phyloP scores from a whole-genome alignment of 768 basidiomycete species.

The Pleurotus sapidus region DNA sequence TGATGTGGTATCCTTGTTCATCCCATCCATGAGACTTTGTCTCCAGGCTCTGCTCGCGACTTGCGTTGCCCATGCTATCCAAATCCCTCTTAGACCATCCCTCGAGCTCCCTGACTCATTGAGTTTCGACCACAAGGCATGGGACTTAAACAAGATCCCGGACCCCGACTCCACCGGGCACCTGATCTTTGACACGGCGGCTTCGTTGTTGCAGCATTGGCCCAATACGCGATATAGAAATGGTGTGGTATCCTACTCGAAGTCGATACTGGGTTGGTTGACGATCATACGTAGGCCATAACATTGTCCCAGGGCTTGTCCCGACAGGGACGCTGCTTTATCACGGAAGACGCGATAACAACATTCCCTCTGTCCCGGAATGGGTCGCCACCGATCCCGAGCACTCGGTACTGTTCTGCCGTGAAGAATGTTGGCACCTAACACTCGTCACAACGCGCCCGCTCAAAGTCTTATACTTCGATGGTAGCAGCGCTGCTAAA shows the following conservation, averaged over 20 bases:
- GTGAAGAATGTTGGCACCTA: slow-evolving; percentile 34
- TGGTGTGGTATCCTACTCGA: slow-evolving; percentile 21
- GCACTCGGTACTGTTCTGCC: slow-evolving; percentile 30
- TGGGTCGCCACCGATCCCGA: slow-evolving; percentile 21
- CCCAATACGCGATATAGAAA: slow-evolving; percentile 45
- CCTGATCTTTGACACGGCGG: slow-evolving; percentile 29
- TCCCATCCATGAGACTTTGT: background rate
- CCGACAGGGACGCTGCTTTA: slow-evolving; percentile 21
- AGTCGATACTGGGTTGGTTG: background rate
- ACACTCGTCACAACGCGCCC: slow-evolving; percentile 34
- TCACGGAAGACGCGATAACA: slow-evolving; percentile 14
- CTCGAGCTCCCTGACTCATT: background rate
- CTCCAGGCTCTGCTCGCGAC: background rate
- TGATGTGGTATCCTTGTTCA: too few relatives aligned
- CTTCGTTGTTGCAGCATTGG: slow-evolving; percentile 38
- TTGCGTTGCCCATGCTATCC: background rate
- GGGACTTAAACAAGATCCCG: slow-evolving; percentile 1
- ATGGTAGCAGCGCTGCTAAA: slow-evolving; percentile 48
- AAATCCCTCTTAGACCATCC: background rate
- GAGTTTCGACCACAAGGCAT: background rate
- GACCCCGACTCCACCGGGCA: slow-evolving; percentile 21
- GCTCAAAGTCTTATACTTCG: slow-evolving; percentile 48
- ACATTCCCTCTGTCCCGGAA: slow-evolving; percentile 13
- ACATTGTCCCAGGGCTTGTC: slow-evolving; percentile 17
- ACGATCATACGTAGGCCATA: slow-evolving; percentile 15